phyloP scores from a whole-genome alignment of 2,329 filamentous ascomycete genomes.

The Coniochaeta ligniaria region DNA sequence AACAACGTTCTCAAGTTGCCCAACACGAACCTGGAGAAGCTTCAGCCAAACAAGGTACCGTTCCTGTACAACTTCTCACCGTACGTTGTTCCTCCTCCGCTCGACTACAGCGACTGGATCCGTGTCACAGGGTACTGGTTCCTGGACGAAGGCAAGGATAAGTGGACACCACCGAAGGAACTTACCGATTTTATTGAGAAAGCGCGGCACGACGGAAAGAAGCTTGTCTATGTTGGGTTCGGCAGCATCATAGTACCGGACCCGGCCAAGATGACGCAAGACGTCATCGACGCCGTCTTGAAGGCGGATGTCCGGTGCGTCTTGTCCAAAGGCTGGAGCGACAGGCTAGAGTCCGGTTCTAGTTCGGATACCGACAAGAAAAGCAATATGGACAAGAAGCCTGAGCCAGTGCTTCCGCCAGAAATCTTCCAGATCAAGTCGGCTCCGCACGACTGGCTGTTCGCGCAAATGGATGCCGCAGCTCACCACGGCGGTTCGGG shows the following conservation, averaged over 20 bases:
- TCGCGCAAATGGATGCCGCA: constrained; percentile 85
- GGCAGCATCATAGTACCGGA: constrained; percentile 93
- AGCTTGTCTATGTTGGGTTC: constrained; percentile 94
- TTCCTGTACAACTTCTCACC: constrained; percentile 98
- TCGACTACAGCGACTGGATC: constrained; percentile 98
- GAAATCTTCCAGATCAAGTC: constrained; percentile 86
- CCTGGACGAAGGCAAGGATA: constrained; percentile 61
- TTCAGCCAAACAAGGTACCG: constrained; percentile 96
- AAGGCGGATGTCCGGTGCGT: constrained; percentile 94
- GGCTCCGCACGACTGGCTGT: constrained; percentile 95
- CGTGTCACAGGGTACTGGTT: constrained; percentile 98
- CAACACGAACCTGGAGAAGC: constrained; percentile 76
- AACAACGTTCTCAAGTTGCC: constrained; percentile 71
- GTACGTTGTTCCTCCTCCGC: constrained; percentile 83
- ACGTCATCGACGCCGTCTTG: constrained; percentile 84
- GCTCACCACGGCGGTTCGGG: constrained; percentile 93
- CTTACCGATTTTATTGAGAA: constrained; percentile 76
- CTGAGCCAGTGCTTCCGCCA: constrained; percentile 63
- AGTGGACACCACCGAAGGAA: constrained; percentile 68
- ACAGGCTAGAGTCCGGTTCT: constrained; percentile 42
- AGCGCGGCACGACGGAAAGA: constrained; percentile 75
- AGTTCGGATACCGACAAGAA: constrained; percentile 40
- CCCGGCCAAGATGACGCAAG: constrained; percentile 78
- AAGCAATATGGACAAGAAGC: constrained; percentile 42
- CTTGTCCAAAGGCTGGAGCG: constrained; percentile 94